Percentiles rank a stretch among this genome's conserved stretches.
phyloP scores from a whole-genome alignment of 1,284 basidiomycete genomes.

The Cryptococcus depauperatus region DNA sequence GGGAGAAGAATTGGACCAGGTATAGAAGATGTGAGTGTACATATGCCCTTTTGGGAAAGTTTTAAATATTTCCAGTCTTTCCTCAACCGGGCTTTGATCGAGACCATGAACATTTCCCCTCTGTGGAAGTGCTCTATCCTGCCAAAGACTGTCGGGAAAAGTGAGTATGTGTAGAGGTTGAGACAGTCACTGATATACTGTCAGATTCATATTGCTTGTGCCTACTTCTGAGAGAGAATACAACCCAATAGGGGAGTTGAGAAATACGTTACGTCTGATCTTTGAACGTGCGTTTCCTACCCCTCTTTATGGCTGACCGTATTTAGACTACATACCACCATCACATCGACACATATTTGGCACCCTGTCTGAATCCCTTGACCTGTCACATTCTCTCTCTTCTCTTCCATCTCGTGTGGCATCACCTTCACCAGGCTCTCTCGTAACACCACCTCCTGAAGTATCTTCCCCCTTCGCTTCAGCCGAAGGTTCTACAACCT shows the following conservation, averaged over 20 bases:
- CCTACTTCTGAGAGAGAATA: slow-evolving; percentile 43
- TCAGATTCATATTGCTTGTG: slow-evolving; percentile 41
- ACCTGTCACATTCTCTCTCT: slow-evolving; percentile 20
- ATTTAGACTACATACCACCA: slow-evolving; percentile 35
- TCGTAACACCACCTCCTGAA: slow-evolving; percentile 23
- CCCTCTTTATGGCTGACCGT: background rate
- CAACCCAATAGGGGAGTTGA: slow-evolving; percentile 45
- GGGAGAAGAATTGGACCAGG: slow-evolving; percentile 19
- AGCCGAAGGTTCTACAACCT: background rate
- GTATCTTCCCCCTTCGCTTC: background rate
- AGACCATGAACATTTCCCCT: slow-evolving; percentile 30
- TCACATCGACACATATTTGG: slow-evolving; percentile 38
- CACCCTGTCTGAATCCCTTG: slow-evolving; percentile 25
- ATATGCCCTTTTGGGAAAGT: background rate
- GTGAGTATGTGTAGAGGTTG: slow-evolving; percentile 16
- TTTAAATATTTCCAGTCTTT: slow-evolving; percentile 15
- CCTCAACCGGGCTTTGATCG: slow-evolving; percentile 39
- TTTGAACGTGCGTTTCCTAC: slow-evolving; percentile 31
- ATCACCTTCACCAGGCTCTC: slow-evolving; percentile 16
- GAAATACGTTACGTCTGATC: slow-evolving; percentile 33
- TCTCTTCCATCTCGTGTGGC: slow-evolving; percentile 19
- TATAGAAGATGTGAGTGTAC: slow-evolving; percentile 30
- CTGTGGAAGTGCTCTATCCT: slow-evolving; percentile 45
- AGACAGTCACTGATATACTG: background rate
- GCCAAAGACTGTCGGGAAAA: slow-evolving; percentile 37